Evolutionary conservation across 2,329 filamentous ascomycete species (phyloP).

Genomic region (Colletotrichum higginsianum): DNA sequence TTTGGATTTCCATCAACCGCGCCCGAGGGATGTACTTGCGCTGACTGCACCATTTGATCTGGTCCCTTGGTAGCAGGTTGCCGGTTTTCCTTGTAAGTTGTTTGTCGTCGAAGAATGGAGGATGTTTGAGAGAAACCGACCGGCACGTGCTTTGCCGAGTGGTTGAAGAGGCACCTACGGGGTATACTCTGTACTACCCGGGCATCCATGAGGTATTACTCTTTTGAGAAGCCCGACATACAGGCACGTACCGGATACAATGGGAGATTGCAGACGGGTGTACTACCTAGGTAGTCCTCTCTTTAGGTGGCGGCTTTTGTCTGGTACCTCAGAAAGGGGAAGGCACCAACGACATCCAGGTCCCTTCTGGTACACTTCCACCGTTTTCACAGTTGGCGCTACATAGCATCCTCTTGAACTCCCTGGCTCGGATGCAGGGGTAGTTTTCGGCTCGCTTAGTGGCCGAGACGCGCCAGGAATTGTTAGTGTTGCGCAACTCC

Average conservation of each 20-base stretch:
- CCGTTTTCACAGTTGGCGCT: not conserved
- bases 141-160: not conserved
- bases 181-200: too few relatives aligned
- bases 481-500: conserved; percentile 41
- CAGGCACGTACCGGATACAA: too few relatives aligned
- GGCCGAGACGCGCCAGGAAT: conserved; percentile 40
- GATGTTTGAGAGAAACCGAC: not conserved
- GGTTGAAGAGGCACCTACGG: not conserved
- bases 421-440: conserved; percentile 31
- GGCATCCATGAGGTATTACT: too few relatives aligned
- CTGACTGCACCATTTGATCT: not conserved
- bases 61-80: not conserved
- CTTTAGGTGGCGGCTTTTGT: too few relatives aligned
- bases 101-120: not conserved
- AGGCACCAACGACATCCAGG: not conserved
- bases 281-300: too few relatives aligned
- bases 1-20: conserved; percentile 14
- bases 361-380: not conserved
- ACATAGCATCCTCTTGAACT: conserved; percentile 1
- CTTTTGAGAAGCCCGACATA: too few relatives aligned
- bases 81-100: not conserved
- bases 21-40: conserved; percentile 1
- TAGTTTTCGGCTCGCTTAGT: conserved; percentile 39
- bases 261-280: too few relatives aligned
- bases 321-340: not conserved